phyloP scores from a whole-genome alignment of 1,284 basidiomycete genomes.

The Cronartium ribicola region DNA sequence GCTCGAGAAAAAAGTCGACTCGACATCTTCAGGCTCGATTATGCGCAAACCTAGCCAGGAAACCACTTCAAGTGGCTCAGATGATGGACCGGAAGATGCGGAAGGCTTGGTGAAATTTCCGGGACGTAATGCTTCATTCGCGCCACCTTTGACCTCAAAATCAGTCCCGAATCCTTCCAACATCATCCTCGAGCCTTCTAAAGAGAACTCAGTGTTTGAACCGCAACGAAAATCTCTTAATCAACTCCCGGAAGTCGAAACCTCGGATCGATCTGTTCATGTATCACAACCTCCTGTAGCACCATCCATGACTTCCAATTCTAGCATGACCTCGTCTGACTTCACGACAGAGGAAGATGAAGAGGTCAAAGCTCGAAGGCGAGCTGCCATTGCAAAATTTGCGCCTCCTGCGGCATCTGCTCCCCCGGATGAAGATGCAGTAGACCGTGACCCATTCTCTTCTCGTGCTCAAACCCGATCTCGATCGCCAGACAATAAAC shows the following conservation, averaged over 20 bases:
- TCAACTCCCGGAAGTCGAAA: not conserved
- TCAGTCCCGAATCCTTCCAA: not conserved
- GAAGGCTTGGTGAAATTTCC: constrained; percentile 5
- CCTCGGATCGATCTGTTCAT: not conserved
- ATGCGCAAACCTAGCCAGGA: not conserved
- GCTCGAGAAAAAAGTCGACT: not conserved
- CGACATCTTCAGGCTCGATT: not conserved
- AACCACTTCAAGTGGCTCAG: constrained; percentile 7
- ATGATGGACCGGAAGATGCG: constrained; percentile 24
- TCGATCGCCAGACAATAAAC: not conserved
- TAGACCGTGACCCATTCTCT: constrained; percentile 26
- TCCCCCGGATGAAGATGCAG: not conserved
- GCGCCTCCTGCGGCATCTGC: constrained; percentile 8
- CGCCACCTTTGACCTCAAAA: not conserved
- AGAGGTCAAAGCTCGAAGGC: constrained; percentile 6
- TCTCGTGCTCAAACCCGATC: constrained; percentile 17
- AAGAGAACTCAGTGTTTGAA: not conserved
- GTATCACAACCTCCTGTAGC: not conserved
- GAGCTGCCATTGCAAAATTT: constrained; percentile 36
- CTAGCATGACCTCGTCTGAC: constrained; percentile 14
- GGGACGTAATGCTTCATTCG: not conserved
- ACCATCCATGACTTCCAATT: not conserved
- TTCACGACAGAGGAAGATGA: constrained; percentile 38
- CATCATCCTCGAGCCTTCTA: not conserved
- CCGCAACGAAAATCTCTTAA: not conserved